phyloP scores from a whole-genome alignment of 108 stramenopile genomes.

The Poteriospumella lacustris region DNA sequence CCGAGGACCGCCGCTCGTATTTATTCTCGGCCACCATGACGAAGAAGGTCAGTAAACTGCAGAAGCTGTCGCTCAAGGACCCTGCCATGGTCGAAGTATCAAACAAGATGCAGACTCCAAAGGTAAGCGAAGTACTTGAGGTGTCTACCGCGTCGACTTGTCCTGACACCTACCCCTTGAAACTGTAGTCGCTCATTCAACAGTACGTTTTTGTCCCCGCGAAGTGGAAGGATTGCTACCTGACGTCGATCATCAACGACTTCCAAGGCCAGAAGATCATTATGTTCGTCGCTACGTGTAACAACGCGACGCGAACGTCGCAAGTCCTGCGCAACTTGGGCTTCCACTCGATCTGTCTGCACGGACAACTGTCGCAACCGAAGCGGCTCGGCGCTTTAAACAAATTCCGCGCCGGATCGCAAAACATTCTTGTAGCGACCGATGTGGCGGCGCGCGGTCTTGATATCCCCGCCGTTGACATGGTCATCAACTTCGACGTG shows the following conservation, averaged over 20 bases:
- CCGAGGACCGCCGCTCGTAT: constrained; percentile 74
- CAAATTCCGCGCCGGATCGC: constrained; percentile 73
- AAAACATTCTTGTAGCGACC: constrained; percentile 88
- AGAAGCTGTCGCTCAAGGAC: constrained; percentile 80
- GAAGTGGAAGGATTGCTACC: constrained; percentile 97
- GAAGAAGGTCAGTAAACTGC: constrained; percentile 91
- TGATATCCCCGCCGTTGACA: constrained; percentile 90
- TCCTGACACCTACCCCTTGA: neutral
- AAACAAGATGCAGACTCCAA: constrained; percentile 18
- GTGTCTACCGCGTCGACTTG: too few relatives aligned
- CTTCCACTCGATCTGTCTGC: constrained; percentile 88
- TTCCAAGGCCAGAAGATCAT: constrained; percentile 87
- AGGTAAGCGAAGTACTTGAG: neutral
- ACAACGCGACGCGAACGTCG: constrained; percentile 84
- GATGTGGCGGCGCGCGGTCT: constrained; percentile 93
- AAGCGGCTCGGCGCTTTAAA: constrained; percentile 92
- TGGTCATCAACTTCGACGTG: constrained; percentile 91
- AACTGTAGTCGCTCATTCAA: constrained; percentile 74
- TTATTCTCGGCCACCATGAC: constrained; percentile 99
- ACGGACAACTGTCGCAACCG: constrained; percentile 96
- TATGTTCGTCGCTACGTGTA: constrained; percentile 94
- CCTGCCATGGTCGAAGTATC: constrained; percentile 68
- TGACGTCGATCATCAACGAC: constrained; percentile 91
- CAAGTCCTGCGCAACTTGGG: constrained; percentile 92
- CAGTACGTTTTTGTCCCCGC: constrained; percentile 96